Evolutionary conservation across 148 eudicot genomes (phyloP).

Genomic region (Selenicereus undatus): DNA sequence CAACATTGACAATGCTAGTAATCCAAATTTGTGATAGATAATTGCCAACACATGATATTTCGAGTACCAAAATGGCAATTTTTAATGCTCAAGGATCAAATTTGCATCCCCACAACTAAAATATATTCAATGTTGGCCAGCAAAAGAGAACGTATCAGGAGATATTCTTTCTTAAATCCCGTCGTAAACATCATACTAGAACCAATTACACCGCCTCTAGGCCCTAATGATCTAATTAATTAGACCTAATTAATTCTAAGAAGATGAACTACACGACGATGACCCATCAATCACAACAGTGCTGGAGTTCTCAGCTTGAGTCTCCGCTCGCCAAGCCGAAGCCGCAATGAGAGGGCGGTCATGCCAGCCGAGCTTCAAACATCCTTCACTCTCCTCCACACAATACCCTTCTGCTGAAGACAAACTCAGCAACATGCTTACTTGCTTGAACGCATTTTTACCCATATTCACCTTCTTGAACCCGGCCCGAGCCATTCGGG

Average conservation of each 20-base stretch:
- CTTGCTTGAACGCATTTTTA: conserved; percentile 58
- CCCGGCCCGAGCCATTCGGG: conserved; percentile 39
- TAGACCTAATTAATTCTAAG: neutral
- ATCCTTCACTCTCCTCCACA: conserved; percentile 66
- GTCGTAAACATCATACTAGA: too few relatives aligned
- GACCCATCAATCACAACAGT: conserved; percentile 4
- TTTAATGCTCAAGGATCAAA: too few relatives aligned
- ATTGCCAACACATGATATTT: too few relatives aligned
- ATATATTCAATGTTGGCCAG: too few relatives aligned
- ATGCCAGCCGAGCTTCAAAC: conserved; percentile 67
- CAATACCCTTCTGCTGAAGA: conserved; percentile 53
- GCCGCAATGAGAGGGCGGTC: conserved; percentile 60
- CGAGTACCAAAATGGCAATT: too few relatives aligned
- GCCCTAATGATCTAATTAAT: neutral
- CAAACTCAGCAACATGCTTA: conserved; percentile 53
- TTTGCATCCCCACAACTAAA: too few relatives aligned
- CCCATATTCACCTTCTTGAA: conserved; percentile 44
- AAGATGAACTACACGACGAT: conserved; percentile 17
- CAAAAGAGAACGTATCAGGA: too few relatives aligned
- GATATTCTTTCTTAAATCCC: neutral
- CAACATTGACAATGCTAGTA: too few relatives aligned
- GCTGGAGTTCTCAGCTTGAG: neutral
- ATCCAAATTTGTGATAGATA: too few relatives aligned
- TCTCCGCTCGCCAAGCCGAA: conserved; percentile 58
- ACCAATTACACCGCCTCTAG: neutral